A percentile compares a stretch with the other conserved stretches of the same genome.
phyloP scores from a whole-genome alignment of 306 rosid species.

The Trifolium subterraneum region DNA sequence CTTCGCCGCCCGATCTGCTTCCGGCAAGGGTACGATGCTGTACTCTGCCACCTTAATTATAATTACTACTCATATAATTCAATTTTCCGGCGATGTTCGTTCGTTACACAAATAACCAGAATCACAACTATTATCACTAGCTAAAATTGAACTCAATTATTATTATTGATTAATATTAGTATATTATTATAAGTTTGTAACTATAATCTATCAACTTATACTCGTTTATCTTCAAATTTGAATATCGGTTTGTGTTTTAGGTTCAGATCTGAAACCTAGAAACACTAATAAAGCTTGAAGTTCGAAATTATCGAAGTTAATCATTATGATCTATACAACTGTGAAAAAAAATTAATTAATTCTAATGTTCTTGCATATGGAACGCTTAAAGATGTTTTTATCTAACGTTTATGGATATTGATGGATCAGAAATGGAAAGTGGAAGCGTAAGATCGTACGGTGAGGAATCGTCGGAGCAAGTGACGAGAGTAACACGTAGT shows the following conservation, averaged over 20 bases:
- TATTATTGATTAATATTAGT: background rate
- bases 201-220: slow-evolving; percentile 17
- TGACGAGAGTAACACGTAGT: slow-evolving; percentile 68
- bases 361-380: background rate
- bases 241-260: slow-evolving; percentile 21
- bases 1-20: slow-evolving; percentile 50
- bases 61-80: slow-evolving; percentile 9
- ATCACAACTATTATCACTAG: slow-evolving; percentile 16
- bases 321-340: background rate
- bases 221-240: slow-evolving; percentile 23
- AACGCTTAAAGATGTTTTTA: background rate
- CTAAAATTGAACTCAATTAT: slow-evolving; percentile 19
- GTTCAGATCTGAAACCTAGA: slow-evolving; percentile 40
- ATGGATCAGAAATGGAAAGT: slow-evolving; percentile 56
- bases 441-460: slow-evolving; percentile 58
- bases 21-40: slow-evolving; percentile 77
- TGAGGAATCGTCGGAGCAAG: slow-evolving; percentile 54
- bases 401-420: slow-evolving; percentile 16
- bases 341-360: background rate
- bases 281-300: background rate
- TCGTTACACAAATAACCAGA: background rate
- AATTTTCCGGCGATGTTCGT: background rate
- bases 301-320: slow-evolving; percentile 1
- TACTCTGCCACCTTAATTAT: slow-evolving; percentile 41
- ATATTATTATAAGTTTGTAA: too few species aligned